Evolutionary conservation across 805 yeast species (phyloP).

Genomic region (Zygosaccharomyces pseudorouxii): DNA sequence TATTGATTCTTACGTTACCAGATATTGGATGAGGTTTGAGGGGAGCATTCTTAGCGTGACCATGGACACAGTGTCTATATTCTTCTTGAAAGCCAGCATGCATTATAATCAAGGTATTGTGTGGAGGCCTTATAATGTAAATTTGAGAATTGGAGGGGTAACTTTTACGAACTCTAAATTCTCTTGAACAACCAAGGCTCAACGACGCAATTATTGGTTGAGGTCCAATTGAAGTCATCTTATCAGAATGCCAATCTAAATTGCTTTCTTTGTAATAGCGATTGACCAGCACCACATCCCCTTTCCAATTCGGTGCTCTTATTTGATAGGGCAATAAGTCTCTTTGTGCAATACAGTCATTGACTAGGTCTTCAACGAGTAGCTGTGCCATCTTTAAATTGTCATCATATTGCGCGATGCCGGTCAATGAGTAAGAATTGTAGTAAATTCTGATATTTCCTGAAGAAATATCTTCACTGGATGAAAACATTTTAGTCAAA

Average conservation of each 20-base stretch:
- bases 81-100: constrained; percentile 76
- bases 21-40: constrained; percentile 45
- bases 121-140: constrained; percentile 51
- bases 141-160: constrained; percentile 28
- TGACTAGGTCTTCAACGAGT: constrained; percentile 39
- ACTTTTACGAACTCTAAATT: constrained; percentile 52
- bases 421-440: constrained; percentile 40
- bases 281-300: constrained; percentile 53
- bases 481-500: constrained; percentile 38
- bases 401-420: constrained; percentile 37
- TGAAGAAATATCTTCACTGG: constrained; percentile 11
- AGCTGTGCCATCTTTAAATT: constrained; percentile 40
- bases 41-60: constrained; percentile 23
- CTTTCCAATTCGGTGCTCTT: constrained; percentile 42
- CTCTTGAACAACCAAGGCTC: constrained; percentile 65
- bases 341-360: constrained; percentile 35
- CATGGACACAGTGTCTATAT: constrained; percentile 59
- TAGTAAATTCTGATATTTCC: constrained; percentile 8
- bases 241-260: constrained; percentile 74
- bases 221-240: constrained; percentile 68
- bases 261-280: constrained; percentile 48
- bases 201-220: constrained; percentile 62
- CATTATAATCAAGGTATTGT: constrained; percentile 68
- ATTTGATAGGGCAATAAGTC: constrained; percentile 38
- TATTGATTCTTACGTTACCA: constrained; percentile 51